Evolutionary conservation across 345 rosid genomes (phyloP), one percentile per base, ranked within the genome.

Genomic region (Eucalyptus pumila): DNA sequence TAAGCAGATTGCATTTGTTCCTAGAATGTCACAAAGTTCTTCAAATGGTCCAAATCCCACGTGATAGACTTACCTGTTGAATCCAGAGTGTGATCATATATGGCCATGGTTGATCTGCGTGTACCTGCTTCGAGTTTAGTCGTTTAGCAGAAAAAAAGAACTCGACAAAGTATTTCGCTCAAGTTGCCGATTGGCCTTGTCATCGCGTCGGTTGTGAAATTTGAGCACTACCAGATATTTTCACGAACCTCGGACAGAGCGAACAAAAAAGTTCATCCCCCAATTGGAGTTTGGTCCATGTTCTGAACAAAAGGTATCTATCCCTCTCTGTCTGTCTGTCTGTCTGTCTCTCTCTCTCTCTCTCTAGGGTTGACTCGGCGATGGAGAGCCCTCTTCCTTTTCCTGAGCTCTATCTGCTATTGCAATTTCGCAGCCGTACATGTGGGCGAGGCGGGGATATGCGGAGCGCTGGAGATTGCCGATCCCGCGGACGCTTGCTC

Each of bases 401-500:
- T 32, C 23, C 10, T 52, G 24, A 52, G 56, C 9, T 52, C 56
- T 51, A 10, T 56, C 17, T 23, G 50, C 62, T 86, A 14, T 44
- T 45, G 8, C 27, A 13, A 27, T 50, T 86, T 51, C 8, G 54
- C 27, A 95, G 98, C 95, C n/a, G 89, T 90, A 42, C 90, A 90
- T 23, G 90, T 94, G 34, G 69, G 90, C 88, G 81, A 23, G 72
- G 86, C 92, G 7, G 94, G 95, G 4, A 52, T 92, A 47, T 96
- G 97, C 42, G 98, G 97, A 91, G 94, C 95, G 88, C 89, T 95
- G 19, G 89, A 91, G 88, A 90, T 93, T 27, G 95, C 95, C 11
- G 93, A 94, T 91, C 98, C 97, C 44, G 86, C 89, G 37, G 91
- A 95, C 67, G 95, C 94, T 72, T 96, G 97, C 89, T 92, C 94